Conservation (phyloP, 306 rosid species). For the Glycine latifolia region DNA sequence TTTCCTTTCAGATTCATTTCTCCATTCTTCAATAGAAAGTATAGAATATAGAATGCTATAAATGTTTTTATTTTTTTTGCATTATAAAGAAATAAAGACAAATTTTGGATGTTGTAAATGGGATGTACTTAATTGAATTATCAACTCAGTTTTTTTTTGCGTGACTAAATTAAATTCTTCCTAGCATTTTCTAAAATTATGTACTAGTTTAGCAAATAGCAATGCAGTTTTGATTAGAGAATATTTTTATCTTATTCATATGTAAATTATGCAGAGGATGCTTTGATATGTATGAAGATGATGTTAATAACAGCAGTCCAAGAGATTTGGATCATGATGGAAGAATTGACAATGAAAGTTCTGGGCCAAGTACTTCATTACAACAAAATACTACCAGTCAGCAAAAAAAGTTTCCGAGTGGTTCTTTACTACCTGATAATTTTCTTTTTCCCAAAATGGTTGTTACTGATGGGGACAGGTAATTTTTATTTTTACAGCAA, state of each 20-base stretch:
- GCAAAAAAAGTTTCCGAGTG: conserved; percentile 64
- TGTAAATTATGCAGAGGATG: conserved; percentile 72
- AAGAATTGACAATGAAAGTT: conserved; percentile 60
- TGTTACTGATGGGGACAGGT: conserved; percentile 73
- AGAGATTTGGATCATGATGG: conserved; percentile 63
- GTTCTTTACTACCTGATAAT: conserved; percentile 65
- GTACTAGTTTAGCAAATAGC: conserved; percentile 26
- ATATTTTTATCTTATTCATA: conserved; percentile 5
- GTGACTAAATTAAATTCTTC: conserved; percentile 12
- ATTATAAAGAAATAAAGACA: conserved; percentile 13
- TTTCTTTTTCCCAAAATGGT: conserved; percentile 58
- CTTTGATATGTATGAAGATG: conserved; percentile 73
- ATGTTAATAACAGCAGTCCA: conserved; percentile 64
- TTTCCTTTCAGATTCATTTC: conserved; percentile 38
- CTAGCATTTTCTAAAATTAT: conserved; percentile 26
- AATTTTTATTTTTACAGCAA: conserved; percentile 16
- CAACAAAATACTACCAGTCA: conserved; percentile 52
- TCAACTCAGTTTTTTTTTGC: conserved; percentile 2
- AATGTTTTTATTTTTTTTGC: background rate
- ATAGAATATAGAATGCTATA: conserved; percentile 9
- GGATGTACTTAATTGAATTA: conserved; percentile 25
- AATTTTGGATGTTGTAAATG: conserved; percentile 4
- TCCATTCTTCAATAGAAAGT: conserved; percentile 32
- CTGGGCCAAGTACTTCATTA: conserved; percentile 58
- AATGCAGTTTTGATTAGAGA: conserved; percentile 25